Base-by-base conservation (phyloP, 257 asterid species). In the Petrea volubilis region DNA sequence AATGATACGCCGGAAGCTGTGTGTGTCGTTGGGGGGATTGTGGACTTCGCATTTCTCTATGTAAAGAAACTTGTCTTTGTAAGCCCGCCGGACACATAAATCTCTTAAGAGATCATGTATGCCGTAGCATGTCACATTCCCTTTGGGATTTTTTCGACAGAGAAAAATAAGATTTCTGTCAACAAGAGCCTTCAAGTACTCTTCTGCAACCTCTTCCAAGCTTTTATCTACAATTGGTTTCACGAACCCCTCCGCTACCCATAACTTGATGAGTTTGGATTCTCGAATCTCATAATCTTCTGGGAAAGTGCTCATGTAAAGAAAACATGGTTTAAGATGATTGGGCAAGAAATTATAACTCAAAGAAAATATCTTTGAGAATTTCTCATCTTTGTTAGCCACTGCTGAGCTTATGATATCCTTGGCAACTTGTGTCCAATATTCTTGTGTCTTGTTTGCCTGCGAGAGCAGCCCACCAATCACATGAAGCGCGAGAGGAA, bases 401-500 rank as follows among this genome's bases (percentile, higher is more conserved):
- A 61, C 20, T 1, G 3, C 7, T 4, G 70, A 61, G 31, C 63
- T 50, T n/a, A 61, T 40, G 44, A n/a, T n/a, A n/a, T 60, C 56
- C 1, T 56, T 21, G 0, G 56, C 46, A 44, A 78, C 25, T 8
- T 68, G 9, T 29, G 11, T 27, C 82, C 78, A 73, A 7, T 2
- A 14, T 3, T 67, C 24, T 24, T 3, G 2, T 1, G n/a, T 53
- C 25, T 24, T 34, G 10, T 72, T 34, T 0, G 58, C 31, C 18
- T 58, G 46, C 0, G 75, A 55, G 11, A 73, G 57, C 12, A 67
- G 5, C 20, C 79, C 73, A 40, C 82, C 72, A 31, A 67, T 34
- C 31, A 73, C 75, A 40, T 51, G 46, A 57, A 72, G 52, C 12
- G 75, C 75, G 13, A 77, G 70, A 51, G 78, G 78, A 21, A 72